Base-by-base conservation (phyloP, 768 basidiomycete genomes). In the Naganishia antarctica region DNA sequence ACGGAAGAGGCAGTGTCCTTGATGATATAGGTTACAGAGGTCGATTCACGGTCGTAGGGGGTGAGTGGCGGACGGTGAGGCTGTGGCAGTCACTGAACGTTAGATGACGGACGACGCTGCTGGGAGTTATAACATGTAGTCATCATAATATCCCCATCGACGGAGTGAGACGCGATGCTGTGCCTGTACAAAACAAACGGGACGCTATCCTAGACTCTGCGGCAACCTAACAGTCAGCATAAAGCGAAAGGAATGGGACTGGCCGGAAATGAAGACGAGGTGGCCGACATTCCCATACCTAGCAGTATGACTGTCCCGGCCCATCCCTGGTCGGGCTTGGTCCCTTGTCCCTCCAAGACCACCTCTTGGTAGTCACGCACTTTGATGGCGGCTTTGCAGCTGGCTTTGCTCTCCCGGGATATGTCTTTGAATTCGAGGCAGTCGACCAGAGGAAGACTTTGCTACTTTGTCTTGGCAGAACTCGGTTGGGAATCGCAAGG, bases 81-180 rank as follows among this genome's bases (percentile, higher is more conserved):
- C 53, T 57, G 53, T 57, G 53, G 53, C 37, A 57, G 37, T 21
- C n/a, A 21, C 23, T 21, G 53, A 57, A 37, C 11, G 29, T 29
- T 51, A 51, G 31, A 16, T n/a, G 4, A 51, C n/a, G 37, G 18
- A 23, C 37, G 4, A 44, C 43, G 43, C n/a, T 18, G 43, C 8
- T 11, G 8, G 43, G 43, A 21, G n/a, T 5, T 37, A 37, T 37
- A 37, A 37, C 34, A 37, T 37, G 34, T 37, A 37, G 15, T 37
- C 34, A 37, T n/a, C n/a, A n/a, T n/a, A 7, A 44, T n/a, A 18
- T 44, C 43, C 43, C 43, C 8, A 44, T 44, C 43, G 6, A 44
- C 16, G n/a, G n/a, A n/a, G n/a, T n/a, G n/a, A 49, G 47, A 49
- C 50, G 50, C 50, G 50, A 34, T 51, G 50, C 50, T 51, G 50